Evolutionary conservation across 345 rosid genomes (phyloP), one percentile per base, ranked within the genome.

Genomic region (Firmiana major): DNA sequence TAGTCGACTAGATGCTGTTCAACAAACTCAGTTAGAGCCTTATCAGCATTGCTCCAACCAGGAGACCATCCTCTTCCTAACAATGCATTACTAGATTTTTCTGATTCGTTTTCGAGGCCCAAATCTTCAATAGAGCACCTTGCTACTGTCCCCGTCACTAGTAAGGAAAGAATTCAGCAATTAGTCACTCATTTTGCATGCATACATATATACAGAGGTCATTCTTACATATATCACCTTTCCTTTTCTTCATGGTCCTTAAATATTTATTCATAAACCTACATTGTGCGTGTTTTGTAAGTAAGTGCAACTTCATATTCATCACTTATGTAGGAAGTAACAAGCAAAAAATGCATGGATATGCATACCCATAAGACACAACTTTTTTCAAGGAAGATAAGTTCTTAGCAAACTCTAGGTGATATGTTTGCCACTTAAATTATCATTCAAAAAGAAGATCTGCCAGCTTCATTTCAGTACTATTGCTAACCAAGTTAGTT

Each of bases 41-140:
- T 90, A 71, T 90, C 91, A 62, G 96, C 99, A n/a, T 89, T 88
- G 84, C 85, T 79, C 98, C 99, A 93, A 21, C 99, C 99, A 0
- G 99, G 98, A 10, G 93, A 89, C 99, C 99, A 95, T 53, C 85
- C 97, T 84, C 96, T 88, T 70, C 96, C 92, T 79, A 95, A 77
- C 80, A 95, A 84, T 13, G 93, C 96, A 68, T 93, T 95, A 83
- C 97, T 93, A 22, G 97, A 81, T 73, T 90, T 95, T 53, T 93
- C 99, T 0, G 92, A 81, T 77, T 93, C 97, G 60, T 93, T 74
- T 85, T 95, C 99, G 8, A 95, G 90, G 45, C 89, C 96, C 59
- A 95, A 83, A 66, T 88, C 90, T 75, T 93, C 99, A 13, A 90
- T 68, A 1, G 90, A 88, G 83, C 90, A 88, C 49, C 82, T 88